Conservation (phyloP, 139 green algal species). For the Pleodorina starrii region DNA sequence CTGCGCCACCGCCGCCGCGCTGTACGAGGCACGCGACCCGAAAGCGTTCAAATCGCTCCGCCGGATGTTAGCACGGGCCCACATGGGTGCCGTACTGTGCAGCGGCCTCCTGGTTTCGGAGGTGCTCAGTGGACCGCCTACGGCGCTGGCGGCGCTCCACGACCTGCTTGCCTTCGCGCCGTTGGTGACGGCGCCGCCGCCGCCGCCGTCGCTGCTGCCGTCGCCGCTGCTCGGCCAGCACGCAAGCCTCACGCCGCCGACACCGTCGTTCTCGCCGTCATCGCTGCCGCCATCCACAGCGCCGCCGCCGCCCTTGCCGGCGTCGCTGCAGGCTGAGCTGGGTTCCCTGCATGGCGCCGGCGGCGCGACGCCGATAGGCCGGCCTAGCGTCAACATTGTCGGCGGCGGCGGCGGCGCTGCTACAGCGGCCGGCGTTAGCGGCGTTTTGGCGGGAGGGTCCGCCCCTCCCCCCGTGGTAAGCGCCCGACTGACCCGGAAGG, state of each 20-base stretch:
- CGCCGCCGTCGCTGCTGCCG: not conserved
- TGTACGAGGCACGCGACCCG: conserved; percentile 38
- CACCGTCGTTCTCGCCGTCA: not conserved
- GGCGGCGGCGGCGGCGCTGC: not conserved
- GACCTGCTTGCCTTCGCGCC: conserved; percentile 39
- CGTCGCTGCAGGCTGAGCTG: not conserved
- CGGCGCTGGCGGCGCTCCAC: conserved; percentile 40
- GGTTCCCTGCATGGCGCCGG: no score
- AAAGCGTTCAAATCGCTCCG: conserved; percentile 45
- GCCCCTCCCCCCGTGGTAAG: not conserved
- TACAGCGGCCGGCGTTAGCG: not conserved
- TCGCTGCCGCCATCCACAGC: not conserved
- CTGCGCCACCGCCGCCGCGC: conserved; percentile 20
- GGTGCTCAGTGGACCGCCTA: conserved; percentile 24
- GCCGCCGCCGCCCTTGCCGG: not conserved
- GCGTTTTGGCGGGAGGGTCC: not conserved
- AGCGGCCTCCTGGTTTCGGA: conserved; percentile 18
- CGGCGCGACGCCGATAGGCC: not conserved
- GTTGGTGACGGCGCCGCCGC: not conserved
- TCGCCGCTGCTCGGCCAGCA: not conserved
- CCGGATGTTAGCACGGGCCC: conserved; percentile 6
- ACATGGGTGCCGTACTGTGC: conserved; percentile 46
- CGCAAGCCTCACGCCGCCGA: not conserved
- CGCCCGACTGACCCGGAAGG: conserved; percentile 23
- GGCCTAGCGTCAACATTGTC: not conserved